Conservation (phyloP, 345 rosid genomes). For the Aquilaria yunnanensis region DNA sequence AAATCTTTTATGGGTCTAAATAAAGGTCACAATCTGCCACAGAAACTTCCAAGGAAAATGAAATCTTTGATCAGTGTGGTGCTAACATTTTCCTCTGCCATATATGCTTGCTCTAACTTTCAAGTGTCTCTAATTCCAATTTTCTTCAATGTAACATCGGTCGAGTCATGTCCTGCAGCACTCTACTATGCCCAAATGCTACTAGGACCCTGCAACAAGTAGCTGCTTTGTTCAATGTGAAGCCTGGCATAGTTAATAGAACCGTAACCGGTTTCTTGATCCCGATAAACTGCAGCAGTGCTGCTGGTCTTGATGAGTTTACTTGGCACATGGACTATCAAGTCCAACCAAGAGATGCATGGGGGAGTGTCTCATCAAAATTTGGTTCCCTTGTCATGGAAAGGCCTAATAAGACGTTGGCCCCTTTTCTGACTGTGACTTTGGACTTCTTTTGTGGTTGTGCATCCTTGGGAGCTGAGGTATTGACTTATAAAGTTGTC, state of each 20-base stretch:
- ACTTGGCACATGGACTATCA: slow-evolving; percentile 17
- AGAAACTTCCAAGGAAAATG: too few species aligned
- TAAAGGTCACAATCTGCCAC: too few species aligned
- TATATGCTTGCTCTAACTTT: slow-evolving; percentile 1
- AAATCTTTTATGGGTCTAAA: too few species aligned
- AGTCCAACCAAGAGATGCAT: slow-evolving; percentile 22
- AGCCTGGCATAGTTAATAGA: slow-evolving; percentile 8
- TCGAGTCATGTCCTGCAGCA: slow-evolving; percentile 23
- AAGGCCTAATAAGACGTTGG: slow-evolving; percentile 2
- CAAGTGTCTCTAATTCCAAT: slow-evolving; percentile 7
- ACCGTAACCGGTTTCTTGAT: slow-evolving; percentile 25
- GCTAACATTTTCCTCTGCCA: background rate
- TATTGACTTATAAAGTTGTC: slow-evolving; percentile 18
- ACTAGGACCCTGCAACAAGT: slow-evolving; percentile 15
- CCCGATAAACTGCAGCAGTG: slow-evolving; percentile 21
- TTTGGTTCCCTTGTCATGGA: slow-evolving; percentile 18
- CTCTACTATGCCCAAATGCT: slow-evolving; percentile 18
- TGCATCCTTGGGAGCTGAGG: slow-evolving; percentile 5
- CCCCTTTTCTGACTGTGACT: slow-evolving; percentile 11
- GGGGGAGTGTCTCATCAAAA: slow-evolving; percentile 16
- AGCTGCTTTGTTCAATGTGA: slow-evolving; percentile 23
- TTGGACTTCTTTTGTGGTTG: slow-evolving; percentile 25
- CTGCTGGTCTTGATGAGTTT: slow-evolving; percentile 4
- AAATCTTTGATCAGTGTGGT: too few species aligned
- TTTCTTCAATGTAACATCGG: slow-evolving; percentile 19